Base-by-base conservation (phyloP, 768 basidiomycete species). In the Tylopilus subfusipes region DNA sequence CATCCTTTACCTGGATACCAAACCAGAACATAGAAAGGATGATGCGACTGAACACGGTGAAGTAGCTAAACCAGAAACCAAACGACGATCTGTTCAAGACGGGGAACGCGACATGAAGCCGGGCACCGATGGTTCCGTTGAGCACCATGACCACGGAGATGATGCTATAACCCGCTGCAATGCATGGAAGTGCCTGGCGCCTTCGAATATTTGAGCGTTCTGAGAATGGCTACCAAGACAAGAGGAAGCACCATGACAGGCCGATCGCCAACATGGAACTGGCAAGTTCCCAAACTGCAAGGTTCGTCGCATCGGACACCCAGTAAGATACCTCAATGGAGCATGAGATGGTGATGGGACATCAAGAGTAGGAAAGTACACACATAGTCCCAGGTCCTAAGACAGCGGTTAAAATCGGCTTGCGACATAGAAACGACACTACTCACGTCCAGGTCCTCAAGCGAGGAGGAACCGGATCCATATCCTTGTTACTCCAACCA, bases 31-130 rank as follows among this genome's bases (percentile, higher is more conserved):
- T 81, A 34, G 87, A 77, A 22, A 93, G 79, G 19, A 90, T 72
- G 42, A 84, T 79, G 21, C 90, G 82, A 59, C 87, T 90, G 54
- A 93, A 67, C 43, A 94, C 87, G 54, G 82, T 84, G 68, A 93
- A 93, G 71, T 92, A 93, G 65, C 88, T 88, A 60, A 93, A 80
- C 83, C 87, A 93, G 72, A 92, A 93, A 1, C 92, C 92, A 61
- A 93, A 89, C 1, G 88, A 90, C 0, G 90, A 90, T 16, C 92
- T 78, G 60, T 86, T 90, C n/a, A 92, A 75, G 47, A 93, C 79
- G 0, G 80, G 78, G 66, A 92, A 92, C 0, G 87, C 81, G 24
- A 93, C 73, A 60, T 90, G 89, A 42, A 90, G 78, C 19, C 86
- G 81, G 24, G 90, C 86, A 24, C 91, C 89, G 25, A 83, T 78